Conservation (phyloP, 768 basidiomycete species). For the Solioccasus polychromus region DNA sequence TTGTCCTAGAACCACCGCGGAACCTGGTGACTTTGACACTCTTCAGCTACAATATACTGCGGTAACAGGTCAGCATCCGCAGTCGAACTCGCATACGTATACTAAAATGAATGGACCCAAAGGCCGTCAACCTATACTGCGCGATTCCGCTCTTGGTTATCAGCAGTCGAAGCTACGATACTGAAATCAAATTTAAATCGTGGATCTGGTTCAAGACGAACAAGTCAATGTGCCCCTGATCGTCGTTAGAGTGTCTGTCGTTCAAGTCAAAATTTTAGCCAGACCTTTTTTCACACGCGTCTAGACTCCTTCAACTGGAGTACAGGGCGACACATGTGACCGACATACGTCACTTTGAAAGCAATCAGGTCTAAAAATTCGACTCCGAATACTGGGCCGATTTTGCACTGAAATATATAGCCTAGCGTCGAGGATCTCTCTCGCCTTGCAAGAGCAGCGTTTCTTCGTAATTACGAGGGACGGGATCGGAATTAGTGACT, state of each 20-base stretch:
- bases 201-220: slow-evolving; percentile 36
- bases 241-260: slow-evolving; percentile 30
- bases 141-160: slow-evolving; percentile 35
- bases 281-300: too few relatives aligned
- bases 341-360: too few relatives aligned
- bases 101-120: not conserved
- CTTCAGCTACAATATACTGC: slow-evolving; percentile 36
- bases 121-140: slow-evolving; percentile 24
- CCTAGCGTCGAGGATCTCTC: too few relatives aligned
- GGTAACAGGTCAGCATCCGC: slow-evolving; percentile 30
- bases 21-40: slow-evolving; percentile 36
- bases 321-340: not conserved
- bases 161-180: slow-evolving; percentile 39
- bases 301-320: not conserved
- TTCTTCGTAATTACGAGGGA: too few relatives aligned
- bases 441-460: too few relatives aligned
- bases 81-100: not conserved
- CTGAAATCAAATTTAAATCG: slow-evolving; percentile 35
- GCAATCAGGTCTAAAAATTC: too few relatives aligned
- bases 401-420: too few relatives aligned
- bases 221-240: slow-evolving; percentile 36
- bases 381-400: too few relatives aligned
- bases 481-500: too few relatives aligned
- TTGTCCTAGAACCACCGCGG: slow-evolving; percentile 36
- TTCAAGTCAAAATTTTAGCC: too few relatives aligned